A percentile compares a stretch with the other conserved stretches of the same genome.
phyloP scores from a whole-genome alignment of 129 eudicot genomes.

The Heracleum sosnowskyi region DNA sequence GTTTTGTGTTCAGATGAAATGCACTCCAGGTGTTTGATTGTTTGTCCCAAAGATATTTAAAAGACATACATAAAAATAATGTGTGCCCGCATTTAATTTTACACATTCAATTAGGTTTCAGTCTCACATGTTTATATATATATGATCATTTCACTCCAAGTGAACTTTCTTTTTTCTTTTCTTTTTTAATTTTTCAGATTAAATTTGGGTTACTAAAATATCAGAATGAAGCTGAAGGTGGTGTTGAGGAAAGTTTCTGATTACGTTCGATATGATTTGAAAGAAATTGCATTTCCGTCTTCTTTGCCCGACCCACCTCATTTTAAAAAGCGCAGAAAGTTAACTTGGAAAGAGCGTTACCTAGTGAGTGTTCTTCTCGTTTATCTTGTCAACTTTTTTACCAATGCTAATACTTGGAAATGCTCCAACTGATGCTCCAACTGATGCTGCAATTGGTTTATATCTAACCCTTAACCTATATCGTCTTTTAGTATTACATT shows the following conservation, averaged over 20 bases:
- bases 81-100: not conserved
- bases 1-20: not conserved
- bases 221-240: slow-evolving; percentile 46
- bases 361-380: slow-evolving; percentile 32
- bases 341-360: slow-evolving; percentile 56
- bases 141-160: not conserved
- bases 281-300: slow-evolving; percentile 84
- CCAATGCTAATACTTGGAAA: not conserved
- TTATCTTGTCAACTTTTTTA: not conserved
- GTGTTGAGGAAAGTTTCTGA: slow-evolving; percentile 51
- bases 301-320: slow-evolving; percentile 84
- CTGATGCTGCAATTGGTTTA: not conserved
- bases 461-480: not conserved
- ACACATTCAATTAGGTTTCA: not conserved
- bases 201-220: not conserved
- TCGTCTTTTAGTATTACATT: not conserved
- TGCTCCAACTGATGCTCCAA: not conserved
- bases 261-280: slow-evolving; percentile 70
- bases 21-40: not conserved
- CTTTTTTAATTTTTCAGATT: not conserved
- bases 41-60: not conserved
- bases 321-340: slow-evolving; percentile 41
- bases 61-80: not conserved
- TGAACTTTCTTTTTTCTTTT: too few relatives aligned
- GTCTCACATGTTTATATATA: not conserved